A percentile compares a stretch with the other conserved stretches of the same genome.
Evolutionary conservation across 2,329 filamentous ascomycete genomes (phyloP).

Genomic region (Massarina eburnea): DNA sequence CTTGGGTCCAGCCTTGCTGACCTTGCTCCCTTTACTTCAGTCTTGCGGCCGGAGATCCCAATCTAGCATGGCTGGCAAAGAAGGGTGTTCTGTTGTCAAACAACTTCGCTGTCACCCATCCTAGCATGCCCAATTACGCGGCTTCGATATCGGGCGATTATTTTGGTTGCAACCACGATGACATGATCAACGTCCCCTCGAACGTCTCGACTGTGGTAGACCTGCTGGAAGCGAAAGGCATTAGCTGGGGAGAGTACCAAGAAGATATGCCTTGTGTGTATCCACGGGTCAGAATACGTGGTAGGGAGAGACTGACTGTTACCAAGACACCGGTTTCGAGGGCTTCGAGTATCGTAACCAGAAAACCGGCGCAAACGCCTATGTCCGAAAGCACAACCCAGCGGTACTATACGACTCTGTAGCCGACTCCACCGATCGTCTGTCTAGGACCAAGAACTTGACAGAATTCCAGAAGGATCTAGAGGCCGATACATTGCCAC

Average conservation of each 20-base stretch:
- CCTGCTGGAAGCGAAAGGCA: slow-evolving; percentile 45
- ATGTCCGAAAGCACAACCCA: slow-evolving; percentile 80
- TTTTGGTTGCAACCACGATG: slow-evolving; percentile 71
- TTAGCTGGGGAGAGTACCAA: slow-evolving; percentile 65
- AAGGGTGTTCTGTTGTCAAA: slow-evolving; percentile 64
- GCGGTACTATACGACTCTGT: slow-evolving; percentile 67
- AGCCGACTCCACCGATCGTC: slow-evolving; percentile 59
- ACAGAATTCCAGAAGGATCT: slow-evolving; percentile 59
- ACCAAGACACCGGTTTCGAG: slow-evolving; percentile 63
- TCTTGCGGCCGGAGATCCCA: slow-evolving; percentile 64
- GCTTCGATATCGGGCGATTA: slow-evolving; percentile 69
- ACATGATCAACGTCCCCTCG: slow-evolving; percentile 53
- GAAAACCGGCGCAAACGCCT: slow-evolving; percentile 68
- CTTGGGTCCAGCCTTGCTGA: too few species aligned
- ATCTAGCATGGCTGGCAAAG: slow-evolving; percentile 59
- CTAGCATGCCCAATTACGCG: slow-evolving; percentile 76
- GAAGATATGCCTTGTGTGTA: slow-evolving; percentile 82
- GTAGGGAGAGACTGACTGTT: not conserved
- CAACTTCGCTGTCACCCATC: slow-evolving; percentile 63
- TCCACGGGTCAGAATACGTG: too few species aligned
- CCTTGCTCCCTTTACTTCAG: too few species aligned
- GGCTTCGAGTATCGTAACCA: slow-evolving; percentile 63
- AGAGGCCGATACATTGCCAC: slow-evolving; percentile 22
- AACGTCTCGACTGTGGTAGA: slow-evolving; percentile 47
- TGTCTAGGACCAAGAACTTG: slow-evolving; percentile 74